Evolutionary conservation across 2,329 filamentous ascomycete species (phyloP).

Genomic region (Fusarium albosuccineum): DNA sequence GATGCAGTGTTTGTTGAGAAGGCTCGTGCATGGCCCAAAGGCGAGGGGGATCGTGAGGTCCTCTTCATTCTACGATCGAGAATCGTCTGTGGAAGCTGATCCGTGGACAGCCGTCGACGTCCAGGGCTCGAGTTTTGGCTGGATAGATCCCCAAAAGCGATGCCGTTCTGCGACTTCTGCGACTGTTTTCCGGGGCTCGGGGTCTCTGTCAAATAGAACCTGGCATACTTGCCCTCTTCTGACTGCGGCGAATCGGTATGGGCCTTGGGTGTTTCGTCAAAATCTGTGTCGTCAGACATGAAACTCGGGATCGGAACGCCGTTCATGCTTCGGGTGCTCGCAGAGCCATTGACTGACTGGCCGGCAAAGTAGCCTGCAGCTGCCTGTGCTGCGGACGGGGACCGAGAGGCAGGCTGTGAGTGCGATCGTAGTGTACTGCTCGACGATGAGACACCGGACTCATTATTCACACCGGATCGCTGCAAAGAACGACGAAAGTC

Average conservation of each 20-base stretch:
- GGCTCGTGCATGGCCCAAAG: constrained; percentile 63
- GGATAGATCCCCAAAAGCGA: constrained; percentile 64
- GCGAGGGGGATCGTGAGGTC: constrained; percentile 69
- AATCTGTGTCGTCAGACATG: constrained; percentile 66
- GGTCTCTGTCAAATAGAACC: constrained; percentile 46
- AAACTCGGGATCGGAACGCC: constrained; percentile 68
- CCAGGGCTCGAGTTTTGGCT: constrained; percentile 52
- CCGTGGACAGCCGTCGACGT: constrained; percentile 64
- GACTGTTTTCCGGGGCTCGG: constrained; percentile 46
- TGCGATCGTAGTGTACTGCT: constrained; percentile 73
- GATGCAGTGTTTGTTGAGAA: constrained; percentile 58
- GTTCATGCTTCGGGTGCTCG: constrained; percentile 58
- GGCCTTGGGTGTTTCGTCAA: constrained; percentile 59
- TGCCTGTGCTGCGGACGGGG: constrained; percentile 49
- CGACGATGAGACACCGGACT: constrained; percentile 61
- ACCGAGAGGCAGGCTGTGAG: constrained; percentile 73
- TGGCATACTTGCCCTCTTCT: constrained; percentile 56
- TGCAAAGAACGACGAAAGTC: constrained; percentile 71
- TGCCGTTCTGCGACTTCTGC: constrained; percentile 50
- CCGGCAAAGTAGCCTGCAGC: constrained; percentile 44
- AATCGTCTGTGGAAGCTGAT: constrained; percentile 66
- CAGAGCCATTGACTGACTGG: constrained; percentile 54
- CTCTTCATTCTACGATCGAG: constrained; percentile 66
- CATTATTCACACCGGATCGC: constrained; percentile 64
- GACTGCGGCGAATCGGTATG: constrained; percentile 61